Percentiles rank a stretch among this genome's conserved stretches.
phyloP scores from a whole-genome alignment of 2,329 filamentous ascomycete genomes.

The Huntiella omanensis region DNA sequence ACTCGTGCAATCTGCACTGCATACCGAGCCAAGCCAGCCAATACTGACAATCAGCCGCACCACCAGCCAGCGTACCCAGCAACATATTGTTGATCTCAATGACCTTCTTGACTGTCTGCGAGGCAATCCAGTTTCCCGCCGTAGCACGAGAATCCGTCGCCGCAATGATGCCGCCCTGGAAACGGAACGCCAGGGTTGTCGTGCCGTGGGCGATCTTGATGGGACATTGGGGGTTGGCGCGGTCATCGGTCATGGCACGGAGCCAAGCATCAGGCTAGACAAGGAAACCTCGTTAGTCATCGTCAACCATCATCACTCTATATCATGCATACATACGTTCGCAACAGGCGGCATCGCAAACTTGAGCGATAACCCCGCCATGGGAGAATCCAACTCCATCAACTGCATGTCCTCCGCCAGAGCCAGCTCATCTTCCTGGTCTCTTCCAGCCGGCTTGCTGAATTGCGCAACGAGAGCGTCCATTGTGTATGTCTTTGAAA shows the following conservation, averaged over 20 bases:
- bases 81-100: slow-evolving; percentile 94
- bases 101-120: slow-evolving; percentile 99
- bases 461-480: slow-evolving; percentile 87
- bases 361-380: slow-evolving; percentile 67
- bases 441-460: slow-evolving; percentile 55
- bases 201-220: slow-evolving; percentile 99
- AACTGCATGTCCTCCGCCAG: slow-evolving; percentile 59
- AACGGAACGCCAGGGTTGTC: slow-evolving; percentile 92
- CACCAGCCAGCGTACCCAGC: slow-evolving; percentile 94
- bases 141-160: slow-evolving; percentile 95
- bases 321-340: slow-evolving; percentile 39
- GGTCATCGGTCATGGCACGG: slow-evolving; percentile 90
- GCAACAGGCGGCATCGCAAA: slow-evolving; percentile 89
- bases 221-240: slow-evolving; percentile 86
- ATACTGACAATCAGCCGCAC: slow-evolving; percentile 98
- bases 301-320: background rate
- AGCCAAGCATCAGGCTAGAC: slow-evolving; percentile 76
- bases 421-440: slow-evolving; percentile 46
- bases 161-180: slow-evolving; percentile 95
- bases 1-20: slow-evolving; percentile 97
- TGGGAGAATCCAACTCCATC: slow-evolving; percentile 37
- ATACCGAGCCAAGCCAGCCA: slow-evolving; percentile 98
- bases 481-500: slow-evolving; percentile 34
- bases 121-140: slow-evolving; percentile 97
- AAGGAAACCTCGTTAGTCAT: background rate